Conservation (phyloP, 805 yeast species). For the Cephaloascus fragrans region DNA sequence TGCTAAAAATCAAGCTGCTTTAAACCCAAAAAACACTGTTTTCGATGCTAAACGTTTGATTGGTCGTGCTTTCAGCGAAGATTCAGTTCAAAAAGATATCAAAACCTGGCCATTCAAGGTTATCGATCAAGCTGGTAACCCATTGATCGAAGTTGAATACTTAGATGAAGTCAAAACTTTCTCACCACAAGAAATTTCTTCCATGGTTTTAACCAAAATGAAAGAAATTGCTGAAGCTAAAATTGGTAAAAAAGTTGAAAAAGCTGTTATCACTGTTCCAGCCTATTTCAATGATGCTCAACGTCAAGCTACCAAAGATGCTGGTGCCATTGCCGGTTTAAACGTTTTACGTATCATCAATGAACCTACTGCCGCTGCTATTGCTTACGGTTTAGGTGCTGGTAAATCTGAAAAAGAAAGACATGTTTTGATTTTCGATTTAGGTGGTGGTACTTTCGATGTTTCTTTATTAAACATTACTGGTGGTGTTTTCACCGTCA, state of each 20-base stretch:
- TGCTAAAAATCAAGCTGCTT: slow-evolving; percentile 77
- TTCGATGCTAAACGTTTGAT: slow-evolving; percentile 79
- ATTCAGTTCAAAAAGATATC: slow-evolving; percentile 77
- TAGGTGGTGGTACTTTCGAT: slow-evolving; percentile 44
- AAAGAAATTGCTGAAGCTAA: slow-evolving; percentile 72
- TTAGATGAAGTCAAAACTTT: slow-evolving; percentile 59
- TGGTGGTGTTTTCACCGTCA: slow-evolving; percentile 39
- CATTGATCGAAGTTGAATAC: slow-evolving; percentile 62
- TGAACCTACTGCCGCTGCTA: slow-evolving; percentile 97
- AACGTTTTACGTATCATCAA: slow-evolving; percentile 82
- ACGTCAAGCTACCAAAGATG: slow-evolving; percentile 91
- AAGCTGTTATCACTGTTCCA: slow-evolving; percentile 89
- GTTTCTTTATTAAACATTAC: slow-evolving; percentile 35
- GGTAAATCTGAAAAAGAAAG: slow-evolving; percentile 46
- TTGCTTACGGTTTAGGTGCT: slow-evolving; percentile 96
- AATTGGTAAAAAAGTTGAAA: slow-evolving; percentile 65
- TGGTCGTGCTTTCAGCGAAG: slow-evolving; percentile 71
- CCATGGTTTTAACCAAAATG: slow-evolving; percentile 77
- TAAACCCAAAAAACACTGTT: slow-evolving; percentile 68
- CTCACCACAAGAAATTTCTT: slow-evolving; percentile 68
- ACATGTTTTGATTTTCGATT: slow-evolving; percentile 37
- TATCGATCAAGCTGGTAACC: slow-evolving; percentile 54
- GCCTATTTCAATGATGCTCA: slow-evolving; percentile 92
- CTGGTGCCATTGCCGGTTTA: slow-evolving; percentile 86
- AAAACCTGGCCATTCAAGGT: slow-evolving; percentile 85